These are phyloP conservation scores for Hawksworthiomyces lignivorus DNA, from an alignment of 2,329 filamentous ascomycete genomes.

Conservation along the genomic window DNA sequence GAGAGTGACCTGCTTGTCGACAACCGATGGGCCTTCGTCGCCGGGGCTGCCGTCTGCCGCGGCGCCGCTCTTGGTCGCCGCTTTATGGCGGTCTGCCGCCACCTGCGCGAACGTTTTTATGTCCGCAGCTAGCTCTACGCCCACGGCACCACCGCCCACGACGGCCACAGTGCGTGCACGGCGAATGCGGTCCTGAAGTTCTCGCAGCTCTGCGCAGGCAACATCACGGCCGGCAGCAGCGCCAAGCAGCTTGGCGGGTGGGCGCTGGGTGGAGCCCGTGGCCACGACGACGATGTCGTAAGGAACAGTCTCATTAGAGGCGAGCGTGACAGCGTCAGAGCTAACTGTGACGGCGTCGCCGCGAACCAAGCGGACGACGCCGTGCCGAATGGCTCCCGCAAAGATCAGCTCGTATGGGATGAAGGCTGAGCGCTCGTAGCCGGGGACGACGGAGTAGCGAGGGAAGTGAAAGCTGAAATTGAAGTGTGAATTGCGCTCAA, in stretches of 20 bases:
- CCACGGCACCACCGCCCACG: constrained; percentile 53
- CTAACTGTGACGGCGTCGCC: constrained; percentile 18
- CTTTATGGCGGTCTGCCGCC: neutral
- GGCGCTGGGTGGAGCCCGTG: constrained; percentile 41
- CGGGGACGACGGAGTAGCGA: constrained; percentile 47
- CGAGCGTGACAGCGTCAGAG: neutral
- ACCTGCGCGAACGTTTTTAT: constrained; percentile 31
- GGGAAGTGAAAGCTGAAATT: constrained; percentile 55
- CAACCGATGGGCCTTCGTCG: constrained; percentile 37
- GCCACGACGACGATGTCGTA: constrained; percentile 52
- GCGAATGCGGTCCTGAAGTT: constrained; percentile 39
- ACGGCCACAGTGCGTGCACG: constrained; percentile 37
- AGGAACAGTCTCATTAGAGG: constrained; percentile 29
- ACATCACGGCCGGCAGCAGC: constrained; percentile 31
- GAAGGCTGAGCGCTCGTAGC: constrained; percentile 51
- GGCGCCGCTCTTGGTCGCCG: no score
- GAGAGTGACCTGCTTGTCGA: constrained; percentile 48
- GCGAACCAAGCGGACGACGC: constrained; percentile 31
- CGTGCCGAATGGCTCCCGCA: constrained; percentile 22
- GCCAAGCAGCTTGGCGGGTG: constrained; percentile 41
- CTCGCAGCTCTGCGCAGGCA: constrained; percentile 34
- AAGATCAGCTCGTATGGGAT: constrained; percentile 47
- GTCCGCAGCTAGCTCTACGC: constrained; percentile 54
- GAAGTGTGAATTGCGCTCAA: constrained; percentile 55
- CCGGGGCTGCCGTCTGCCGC: no score